Percentiles rank a stretch among this genome's conserved stretches.
These are phyloP conservation scores for Pseudohyphozyma bogoriensis DNA, from an alignment of 768 basidiomycete species.

Conservation along the genomic window DNA sequence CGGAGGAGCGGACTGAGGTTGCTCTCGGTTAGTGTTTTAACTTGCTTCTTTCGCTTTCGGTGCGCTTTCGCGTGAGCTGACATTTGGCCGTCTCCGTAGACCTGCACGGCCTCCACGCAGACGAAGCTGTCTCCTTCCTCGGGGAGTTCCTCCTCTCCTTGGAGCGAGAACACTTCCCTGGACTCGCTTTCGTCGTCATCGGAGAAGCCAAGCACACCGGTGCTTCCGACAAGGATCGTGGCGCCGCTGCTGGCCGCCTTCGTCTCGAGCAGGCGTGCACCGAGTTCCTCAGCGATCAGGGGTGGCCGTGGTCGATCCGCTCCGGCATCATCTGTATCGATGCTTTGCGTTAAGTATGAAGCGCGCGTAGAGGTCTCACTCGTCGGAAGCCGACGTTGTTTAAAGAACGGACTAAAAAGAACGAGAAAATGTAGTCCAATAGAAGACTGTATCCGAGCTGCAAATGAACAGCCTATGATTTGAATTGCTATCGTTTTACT, in stretches of 20 bases:
- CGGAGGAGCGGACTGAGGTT: conserved; percentile 83
- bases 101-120: conserved; percentile 74
- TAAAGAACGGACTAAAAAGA: too few species aligned
- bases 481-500: too few species aligned
- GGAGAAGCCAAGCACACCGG: conserved; percentile 96
- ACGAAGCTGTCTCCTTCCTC: conserved; percentile 65
- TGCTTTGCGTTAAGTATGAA: background rate
- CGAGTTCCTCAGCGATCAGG: conserved; percentile 26
- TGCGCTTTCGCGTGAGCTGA: background rate
- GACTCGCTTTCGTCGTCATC: conserved; percentile 77
- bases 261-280: conserved; percentile 28
- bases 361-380: too few species aligned
- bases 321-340: conserved; percentile 25
- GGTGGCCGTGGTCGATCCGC: conserved; percentile 25
- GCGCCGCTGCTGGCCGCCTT: conserved; percentile 22
- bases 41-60: conserved; percentile 2
- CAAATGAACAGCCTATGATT: too few species aligned
- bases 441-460: too few species aligned
- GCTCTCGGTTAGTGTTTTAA: conserved; percentile 64
- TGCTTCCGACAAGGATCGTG: conserved; percentile 57
- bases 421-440: too few species aligned
- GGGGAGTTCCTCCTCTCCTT: conserved; percentile 38
- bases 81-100: too few species aligned
- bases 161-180: conserved; percentile 78
- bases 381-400: too few species aligned